Evolutionary conservation across 2,329 filamentous ascomycete species (phyloP), one percentile per base, ranked within the genome.

Genomic region (Seiridium unicorne): DNA sequence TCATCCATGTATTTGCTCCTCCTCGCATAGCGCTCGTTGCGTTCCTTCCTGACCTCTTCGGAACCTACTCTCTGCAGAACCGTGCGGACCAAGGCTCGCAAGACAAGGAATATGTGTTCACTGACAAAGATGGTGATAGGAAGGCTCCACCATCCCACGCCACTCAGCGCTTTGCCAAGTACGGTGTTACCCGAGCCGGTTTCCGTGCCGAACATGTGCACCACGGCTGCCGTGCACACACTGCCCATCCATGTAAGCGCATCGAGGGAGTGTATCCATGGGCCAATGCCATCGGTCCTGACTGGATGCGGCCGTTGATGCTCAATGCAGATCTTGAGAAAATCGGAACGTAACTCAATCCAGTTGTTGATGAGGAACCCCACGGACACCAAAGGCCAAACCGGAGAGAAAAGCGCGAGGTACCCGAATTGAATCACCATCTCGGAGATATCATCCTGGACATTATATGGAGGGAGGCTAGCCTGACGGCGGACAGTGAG

Each of bases 331-430:
- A 93, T 89, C 69, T 92, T 93, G 74, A 90, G 84, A 51, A 91
- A 90, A 67, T 93, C 90, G 3, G 89, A 88, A 8, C 90, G 88
- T 8, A 93, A 80, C 72, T 93, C 90, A 59, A 93, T 77, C 88
- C 89, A 91, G 75, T 92, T 89, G 73, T 92, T 92, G 70, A 91
- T 74, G 11, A 92, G 77, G 71, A 92, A 93, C 0, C 88, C 89
- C 31, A 91, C 77, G 0, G 87, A 84, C 0, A 90, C 89, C 1
- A 92, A 77, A 0, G 90, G 89, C 90, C 90, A 93, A 36, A 91
- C 87, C 0, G 90, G 87, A 1, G 86, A 89, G 72, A 92, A 93
- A 4, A 92, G 77, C 0, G 87, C 84, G 0, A 93, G 80, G 69
- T 92, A 91, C 4, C 90, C 90, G 65, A 91, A 92, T 68, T 89